phyloP scores from a whole-genome alignment of 148 eudicot species.

The Chenopodium formosanum region DNA sequence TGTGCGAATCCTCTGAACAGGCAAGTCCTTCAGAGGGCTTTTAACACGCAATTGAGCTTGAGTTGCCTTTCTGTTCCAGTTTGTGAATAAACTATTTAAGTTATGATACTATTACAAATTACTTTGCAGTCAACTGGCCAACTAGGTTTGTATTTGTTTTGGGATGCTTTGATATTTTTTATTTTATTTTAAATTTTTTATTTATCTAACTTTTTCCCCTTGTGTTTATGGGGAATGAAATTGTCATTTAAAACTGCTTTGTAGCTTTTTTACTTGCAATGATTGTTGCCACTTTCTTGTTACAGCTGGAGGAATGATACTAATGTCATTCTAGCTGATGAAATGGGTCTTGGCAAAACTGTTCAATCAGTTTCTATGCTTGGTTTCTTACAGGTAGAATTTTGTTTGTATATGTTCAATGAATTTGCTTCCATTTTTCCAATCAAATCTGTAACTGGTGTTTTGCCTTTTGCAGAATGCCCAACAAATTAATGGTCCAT shows the following conservation, averaged over 20 bases:
- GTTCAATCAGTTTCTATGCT: constrained; percentile 99
- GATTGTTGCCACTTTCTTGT: constrained; percentile 20
- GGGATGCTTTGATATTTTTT: background rate
- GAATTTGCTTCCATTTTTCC: constrained; percentile 1
- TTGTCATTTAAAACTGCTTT: background rate
- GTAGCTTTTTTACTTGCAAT: background rate
- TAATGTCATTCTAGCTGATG: constrained; percentile 99
- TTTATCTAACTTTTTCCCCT: background rate
- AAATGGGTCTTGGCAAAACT: constrained; percentile 99
- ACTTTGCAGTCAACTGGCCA: background rate
- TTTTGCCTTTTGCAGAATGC: constrained; percentile 65
- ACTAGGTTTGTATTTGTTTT: background rate
- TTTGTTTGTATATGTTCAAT: constrained; percentile 3
- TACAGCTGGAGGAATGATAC: constrained; percentile 99
- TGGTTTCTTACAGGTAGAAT: constrained; percentile 86
- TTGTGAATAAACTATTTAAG: background rate
- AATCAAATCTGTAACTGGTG: constrained; percentile 10
- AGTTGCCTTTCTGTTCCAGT: background rate
- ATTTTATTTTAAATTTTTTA: too few species aligned
- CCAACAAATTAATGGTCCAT: constrained; percentile 93
- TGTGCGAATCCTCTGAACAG: background rate
- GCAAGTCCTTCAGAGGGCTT: background rate
- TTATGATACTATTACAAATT: background rate
- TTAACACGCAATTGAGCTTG: background rate
- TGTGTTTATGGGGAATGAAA: background rate